These are phyloP conservation scores for Blakeslea trispora DNA, from an alignment of 371 early-diverging fungal genomes.

Conservation along the genomic window DNA sequence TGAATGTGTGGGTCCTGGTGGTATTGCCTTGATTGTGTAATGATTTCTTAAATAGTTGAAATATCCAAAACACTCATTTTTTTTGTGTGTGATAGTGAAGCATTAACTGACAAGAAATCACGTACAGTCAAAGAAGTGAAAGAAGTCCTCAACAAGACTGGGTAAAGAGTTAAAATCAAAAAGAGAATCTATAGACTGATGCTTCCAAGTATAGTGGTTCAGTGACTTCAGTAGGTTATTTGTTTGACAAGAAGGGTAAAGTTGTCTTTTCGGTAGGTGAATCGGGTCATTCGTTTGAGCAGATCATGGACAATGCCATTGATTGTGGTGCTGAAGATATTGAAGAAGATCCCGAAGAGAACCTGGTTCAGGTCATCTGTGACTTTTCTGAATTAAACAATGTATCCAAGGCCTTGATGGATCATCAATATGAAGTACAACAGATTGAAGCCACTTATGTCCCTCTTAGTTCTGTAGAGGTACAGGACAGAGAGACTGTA, in stretches of 20 bases:
- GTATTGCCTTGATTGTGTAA: conserved; percentile 69
- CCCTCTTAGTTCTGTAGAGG: conserved; percentile 40
- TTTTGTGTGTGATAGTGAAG: conserved; percentile 43
- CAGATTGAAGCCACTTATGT: conserved; percentile 49
- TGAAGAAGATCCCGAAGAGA: conserved; percentile 42
- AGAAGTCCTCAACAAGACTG: conserved; percentile 55
- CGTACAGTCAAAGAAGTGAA: conserved; percentile 72
- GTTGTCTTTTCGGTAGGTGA: conserved; percentile 47
- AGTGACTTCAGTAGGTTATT: conserved; percentile 58
- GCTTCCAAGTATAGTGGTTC: conserved; percentile 47
- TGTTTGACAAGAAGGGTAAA: conserved; percentile 64
- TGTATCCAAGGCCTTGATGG: conserved; percentile 37
- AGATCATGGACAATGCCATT: conserved; percentile 61
- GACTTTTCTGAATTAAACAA: conserved; percentile 47
- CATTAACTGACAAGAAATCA: conserved; percentile 64
- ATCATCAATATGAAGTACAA: conserved; percentile 44
- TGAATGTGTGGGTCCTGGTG: conserved; percentile 68
- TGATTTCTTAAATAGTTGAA: conserved; percentile 1
- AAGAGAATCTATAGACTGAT: background rate
- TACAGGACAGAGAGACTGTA: conserved; percentile 40
- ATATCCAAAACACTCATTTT: background rate
- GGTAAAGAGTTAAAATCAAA: conserved; percentile 30
- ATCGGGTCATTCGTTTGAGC: conserved; percentile 49
- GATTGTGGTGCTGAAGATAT: conserved; percentile 68
- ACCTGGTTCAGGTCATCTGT: conserved; percentile 39